Evolutionary conservation across 768 basidiomycete species (phyloP).

Genomic region (Kwoniella botswanensis): DNA sequence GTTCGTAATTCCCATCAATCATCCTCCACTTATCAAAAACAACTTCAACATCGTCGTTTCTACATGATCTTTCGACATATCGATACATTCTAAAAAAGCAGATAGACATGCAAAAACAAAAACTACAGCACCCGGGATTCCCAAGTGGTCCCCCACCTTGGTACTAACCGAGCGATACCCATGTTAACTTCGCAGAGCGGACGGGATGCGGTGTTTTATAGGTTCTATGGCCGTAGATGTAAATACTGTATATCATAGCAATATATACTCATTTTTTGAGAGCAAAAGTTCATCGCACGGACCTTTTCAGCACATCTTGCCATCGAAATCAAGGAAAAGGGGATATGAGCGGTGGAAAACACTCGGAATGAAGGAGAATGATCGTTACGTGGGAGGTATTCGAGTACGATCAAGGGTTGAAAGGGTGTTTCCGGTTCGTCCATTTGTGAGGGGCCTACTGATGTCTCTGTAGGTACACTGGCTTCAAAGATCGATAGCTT

Average conservation of each 20-base stretch:
- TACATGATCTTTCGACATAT: neutral
- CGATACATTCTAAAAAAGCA: neutral
- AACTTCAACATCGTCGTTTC: neutral
- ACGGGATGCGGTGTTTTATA: neutral
- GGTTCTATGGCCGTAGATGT: neutral
- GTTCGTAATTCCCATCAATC: neutral
- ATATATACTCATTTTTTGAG: neutral
- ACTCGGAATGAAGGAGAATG: too few species aligned
- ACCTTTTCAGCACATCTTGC: neutral
- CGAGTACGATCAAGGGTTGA: too few species aligned
- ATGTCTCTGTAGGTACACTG: too few species aligned
- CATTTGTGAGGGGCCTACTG: too few species aligned
- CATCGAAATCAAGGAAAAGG: too few species aligned
- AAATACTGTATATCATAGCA: neutral
- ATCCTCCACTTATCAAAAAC: neutral
- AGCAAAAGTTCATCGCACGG: neutral
- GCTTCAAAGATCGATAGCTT: too few species aligned
- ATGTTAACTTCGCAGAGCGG: neutral
- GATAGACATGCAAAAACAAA: neutral
- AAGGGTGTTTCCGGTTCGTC: too few species aligned
- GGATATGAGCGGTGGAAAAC: too few species aligned
- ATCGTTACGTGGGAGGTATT: too few species aligned
- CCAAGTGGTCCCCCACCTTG: conserved; percentile 1
- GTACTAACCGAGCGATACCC: conserved; percentile 1
- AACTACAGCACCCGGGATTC: conserved; percentile 1